Base-by-base conservation (phyloP, 2,329 filamentous ascomycete genomes). In the Paracoccidioides lutzii region DNA sequence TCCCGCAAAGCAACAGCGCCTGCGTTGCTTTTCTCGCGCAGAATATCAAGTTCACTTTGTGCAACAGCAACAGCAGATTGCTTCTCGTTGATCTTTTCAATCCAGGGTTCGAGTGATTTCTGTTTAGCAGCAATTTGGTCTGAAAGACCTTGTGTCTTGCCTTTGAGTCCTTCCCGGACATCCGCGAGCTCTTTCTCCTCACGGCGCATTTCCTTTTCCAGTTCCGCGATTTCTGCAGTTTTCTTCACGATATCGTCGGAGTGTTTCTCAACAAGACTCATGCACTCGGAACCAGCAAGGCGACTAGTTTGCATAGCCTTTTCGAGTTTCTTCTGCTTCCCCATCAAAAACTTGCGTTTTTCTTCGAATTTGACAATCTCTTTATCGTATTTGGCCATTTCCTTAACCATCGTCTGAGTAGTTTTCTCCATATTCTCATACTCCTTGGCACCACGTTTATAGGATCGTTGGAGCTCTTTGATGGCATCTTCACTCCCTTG, bases 361-460 rank as follows among this genome's bases (percentile, higher is more conserved):
- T 98, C 94, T 61, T 97, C 91, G 62, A 95, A 90, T 67, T 98
- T 98, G 71, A 98, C 93, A 28, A 85, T 84, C 67, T 97, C 93
- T 67, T 97, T 95, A 66, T 98, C 94, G 59, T 94, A 90, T 67
- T 90, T 91, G 46, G 89, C 84, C 73, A 93, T 84, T 67, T 97
- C 88, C 67, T 95, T 95, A 58, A 85, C 75, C 54, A 95, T 77
- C 32, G 76, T 78, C 62, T 96, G 88, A 0, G 85, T 84, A 53
- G 88, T 80, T 71, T 94, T 91, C 62, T 95, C 88, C 60, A 94
- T 81, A 1, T 77, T 76, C 61, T 94, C 90, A 60, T 85, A 90
- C 60, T 94, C 86, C 64, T 90, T 94, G 61, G 80, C 80, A n/a
- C 87, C 87, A 56, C 82, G 82, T 63, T 88, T 85, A 73, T 93